Evolutionary conservation across 2,329 filamentous ascomycete genomes (phyloP).

Genomic region (Epichloe sylvatica): DNA sequence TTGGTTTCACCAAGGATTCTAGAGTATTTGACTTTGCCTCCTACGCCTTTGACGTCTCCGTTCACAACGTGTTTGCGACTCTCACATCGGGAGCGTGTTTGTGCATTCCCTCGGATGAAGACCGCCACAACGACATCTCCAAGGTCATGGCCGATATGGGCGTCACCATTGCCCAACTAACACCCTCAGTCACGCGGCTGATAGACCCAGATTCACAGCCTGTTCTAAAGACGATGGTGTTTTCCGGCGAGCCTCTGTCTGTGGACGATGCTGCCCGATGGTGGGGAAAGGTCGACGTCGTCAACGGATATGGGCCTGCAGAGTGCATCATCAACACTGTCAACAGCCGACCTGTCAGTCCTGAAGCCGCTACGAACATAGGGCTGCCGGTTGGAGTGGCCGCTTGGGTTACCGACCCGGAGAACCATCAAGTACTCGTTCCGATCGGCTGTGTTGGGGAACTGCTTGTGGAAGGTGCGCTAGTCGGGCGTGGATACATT

Average conservation of each 20-base stretch:
- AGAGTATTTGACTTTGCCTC: constrained; percentile 9
- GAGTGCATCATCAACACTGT: not conserved
- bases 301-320: not conserved
- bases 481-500: constrained; percentile 36
- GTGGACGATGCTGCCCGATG: constrained; percentile 2
- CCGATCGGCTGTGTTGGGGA: constrained; percentile 14
- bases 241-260: constrained; percentile 2
- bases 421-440: not conserved
- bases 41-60: constrained; percentile 8
- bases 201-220: too few relatives aligned
- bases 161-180: too few relatives aligned
- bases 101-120: constrained; percentile 6
- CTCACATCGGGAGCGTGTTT: constrained; percentile 5
- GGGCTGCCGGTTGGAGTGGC: too few relatives aligned
- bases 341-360: not conserved
- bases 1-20: constrained; percentile 2
- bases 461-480: constrained; percentile 27
- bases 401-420: not conserved
- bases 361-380: too few relatives aligned
- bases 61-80: constrained; percentile 5
- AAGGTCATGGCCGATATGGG: too few relatives aligned
- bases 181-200: too few relatives aligned
- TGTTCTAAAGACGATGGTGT: not conserved
- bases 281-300: not conserved
- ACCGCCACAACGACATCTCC: too few relatives aligned